Percentiles rank a stretch among this genome's conserved stretches.
phyloP scores from a whole-genome alignment of 768 basidiomycete species.

The Mycena leptocephala region DNA sequence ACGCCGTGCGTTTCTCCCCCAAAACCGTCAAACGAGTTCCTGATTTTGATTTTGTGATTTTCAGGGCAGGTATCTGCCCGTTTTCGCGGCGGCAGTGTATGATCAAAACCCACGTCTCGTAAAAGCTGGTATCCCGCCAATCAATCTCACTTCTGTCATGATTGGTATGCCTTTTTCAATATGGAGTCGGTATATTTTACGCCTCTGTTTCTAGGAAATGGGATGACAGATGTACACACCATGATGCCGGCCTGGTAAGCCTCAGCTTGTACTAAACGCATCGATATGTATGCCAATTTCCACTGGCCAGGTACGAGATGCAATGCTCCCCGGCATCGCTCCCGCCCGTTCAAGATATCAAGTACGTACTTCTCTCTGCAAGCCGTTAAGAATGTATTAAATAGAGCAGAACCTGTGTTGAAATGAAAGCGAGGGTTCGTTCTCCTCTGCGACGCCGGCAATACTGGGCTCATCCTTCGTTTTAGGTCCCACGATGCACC shows the following conservation, averaged over 20 bases:
- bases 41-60: neutral
- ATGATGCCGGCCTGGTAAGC: slow-evolving; percentile 26
- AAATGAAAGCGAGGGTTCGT: slow-evolving; percentile 58
- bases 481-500: slow-evolving; percentile 62
- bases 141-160: slow-evolving; percentile 66
- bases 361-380: neutral
- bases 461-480: neutral
- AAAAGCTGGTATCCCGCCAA: slow-evolving; percentile 63
- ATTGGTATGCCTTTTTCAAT: slow-evolving; percentile 52
- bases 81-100: slow-evolving; percentile 64
- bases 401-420: slow-evolving; percentile 52
- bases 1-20: slow-evolving; percentile 58
- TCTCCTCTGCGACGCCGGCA: neutral
- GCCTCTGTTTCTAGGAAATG: slow-evolving; percentile 53
- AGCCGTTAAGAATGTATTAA: neutral
- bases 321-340: slow-evolving; percentile 52
- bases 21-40: neutral
- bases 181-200: neutral
- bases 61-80: slow-evolving; percentile 70
- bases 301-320: slow-evolving; percentile 53
- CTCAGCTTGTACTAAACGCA: neutral
- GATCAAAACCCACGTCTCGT: slow-evolving; percentile 62
- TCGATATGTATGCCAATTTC: neutral
- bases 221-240: slow-evolving; percentile 52
- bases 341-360: slow-evolving; percentile 53